These are phyloP conservation scores for Aquilaria agallochum DNA, from an alignment of 441 rosid species.

Conservation along the genomic window DNA sequence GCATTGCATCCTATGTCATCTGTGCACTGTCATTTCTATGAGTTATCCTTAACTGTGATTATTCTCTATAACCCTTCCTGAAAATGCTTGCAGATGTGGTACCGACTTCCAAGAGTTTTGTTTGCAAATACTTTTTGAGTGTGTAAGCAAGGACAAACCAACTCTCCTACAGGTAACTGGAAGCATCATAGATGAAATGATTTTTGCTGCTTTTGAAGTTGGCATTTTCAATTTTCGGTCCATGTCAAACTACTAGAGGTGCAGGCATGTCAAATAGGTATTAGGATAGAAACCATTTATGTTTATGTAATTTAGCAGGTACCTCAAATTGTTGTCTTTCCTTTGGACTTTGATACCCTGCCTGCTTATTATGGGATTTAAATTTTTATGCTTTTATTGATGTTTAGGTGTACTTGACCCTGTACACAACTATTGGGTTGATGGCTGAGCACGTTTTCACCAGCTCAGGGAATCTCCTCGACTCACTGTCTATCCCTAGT, in stretches of 20 bases:
- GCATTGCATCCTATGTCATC: slow-evolving; percentile 3
- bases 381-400: neutral
- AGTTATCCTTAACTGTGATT: slow-evolving; percentile 4
- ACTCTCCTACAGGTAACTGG: slow-evolving; percentile 81
- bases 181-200: slow-evolving; percentile 1
- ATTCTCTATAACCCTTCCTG: slow-evolving; percentile 7
- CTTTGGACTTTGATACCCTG: too few species aligned
- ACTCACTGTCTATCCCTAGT: slow-evolving; percentile 70
- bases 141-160: slow-evolving; percentile 97
- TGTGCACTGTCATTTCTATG: neutral
- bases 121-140: slow-evolving; percentile 91
- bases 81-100: slow-evolving; percentile 57
- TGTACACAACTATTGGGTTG: slow-evolving; percentile 67
- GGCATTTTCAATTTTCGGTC: neutral
- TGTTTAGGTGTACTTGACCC: slow-evolving; percentile 79
- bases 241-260: slow-evolving; percentile 1
- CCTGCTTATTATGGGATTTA: slow-evolving; percentile 2
- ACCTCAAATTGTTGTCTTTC: too few species aligned
- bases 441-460: slow-evolving; percentile 64
- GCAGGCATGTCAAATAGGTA: neutral
- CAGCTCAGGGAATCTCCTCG: slow-evolving; percentile 32
- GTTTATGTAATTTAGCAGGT: neutral
- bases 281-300: slow-evolving; percentile 1
- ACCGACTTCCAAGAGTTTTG: slow-evolving; percentile 93
- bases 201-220: neutral